These are phyloP conservation scores for Clonostachys chloroleuca DNA, from an alignment of 2,329 filamentous ascomycete species.

Conservation along the genomic window DNA sequence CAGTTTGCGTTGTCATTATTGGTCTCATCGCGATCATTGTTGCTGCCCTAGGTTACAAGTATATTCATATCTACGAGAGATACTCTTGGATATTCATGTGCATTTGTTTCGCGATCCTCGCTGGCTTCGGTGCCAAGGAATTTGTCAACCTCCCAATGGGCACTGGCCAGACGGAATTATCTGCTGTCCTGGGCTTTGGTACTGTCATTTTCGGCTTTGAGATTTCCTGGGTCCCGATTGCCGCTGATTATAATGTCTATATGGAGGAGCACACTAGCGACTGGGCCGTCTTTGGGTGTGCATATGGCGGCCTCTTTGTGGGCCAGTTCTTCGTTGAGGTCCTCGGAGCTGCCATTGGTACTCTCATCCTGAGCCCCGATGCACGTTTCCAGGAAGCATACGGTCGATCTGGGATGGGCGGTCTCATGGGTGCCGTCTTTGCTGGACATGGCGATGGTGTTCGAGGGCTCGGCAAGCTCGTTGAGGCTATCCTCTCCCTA, in stretches of 20 bases:
- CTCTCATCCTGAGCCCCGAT: neutral
- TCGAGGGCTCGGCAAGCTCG: conserved; percentile 69
- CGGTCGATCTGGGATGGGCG: conserved; percentile 48
- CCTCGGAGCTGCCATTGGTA: neutral
- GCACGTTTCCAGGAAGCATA: neutral
- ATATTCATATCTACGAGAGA: conserved; percentile 71
- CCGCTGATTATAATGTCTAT: neutral
- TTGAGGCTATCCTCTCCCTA: conserved; percentile 60
- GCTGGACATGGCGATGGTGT: conserved; percentile 24
- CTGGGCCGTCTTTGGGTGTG: neutral
- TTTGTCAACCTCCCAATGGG: neutral
- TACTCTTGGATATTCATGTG: conserved; percentile 70
- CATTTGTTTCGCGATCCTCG: conserved; percentile 66
- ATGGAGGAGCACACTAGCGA: neutral
- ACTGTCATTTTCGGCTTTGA: neutral
- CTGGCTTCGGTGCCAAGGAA: conserved; percentile 34
- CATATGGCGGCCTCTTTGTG: neutral
- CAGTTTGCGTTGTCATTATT: conserved; percentile 69
- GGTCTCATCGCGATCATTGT: conserved; percentile 62
- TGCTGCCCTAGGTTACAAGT: conserved; percentile 69
- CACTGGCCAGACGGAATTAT: neutral
- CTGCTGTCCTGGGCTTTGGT: neutral
- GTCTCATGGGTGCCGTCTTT: conserved; percentile 61
- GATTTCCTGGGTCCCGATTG: neutral
- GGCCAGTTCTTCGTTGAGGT: neutral